These are phyloP conservation scores for Zychaea mexicana DNA, from an alignment of 371 early-diverging fungal genomes.

Conservation along the genomic window DNA sequence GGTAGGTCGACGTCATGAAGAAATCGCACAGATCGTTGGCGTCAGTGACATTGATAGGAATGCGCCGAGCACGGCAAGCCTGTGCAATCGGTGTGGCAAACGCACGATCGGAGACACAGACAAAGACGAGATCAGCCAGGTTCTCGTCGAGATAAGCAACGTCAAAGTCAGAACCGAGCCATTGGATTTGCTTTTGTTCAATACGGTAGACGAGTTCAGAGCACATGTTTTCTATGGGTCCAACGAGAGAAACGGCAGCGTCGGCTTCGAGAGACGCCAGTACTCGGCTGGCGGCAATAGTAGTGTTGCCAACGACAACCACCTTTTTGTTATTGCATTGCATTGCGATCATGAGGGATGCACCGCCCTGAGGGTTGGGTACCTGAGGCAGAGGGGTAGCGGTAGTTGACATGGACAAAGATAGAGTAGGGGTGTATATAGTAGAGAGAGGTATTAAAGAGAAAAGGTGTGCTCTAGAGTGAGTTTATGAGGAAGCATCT, in stretches of 20 bases:
- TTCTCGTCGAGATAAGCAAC: background rate
- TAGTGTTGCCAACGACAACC: slow-evolving; percentile 68
- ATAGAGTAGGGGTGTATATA: background rate
- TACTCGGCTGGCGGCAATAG: slow-evolving; percentile 68
- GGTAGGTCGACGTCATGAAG: slow-evolving; percentile 77
- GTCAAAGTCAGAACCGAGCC: slow-evolving; percentile 24
- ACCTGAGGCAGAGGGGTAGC: slow-evolving; percentile 8
- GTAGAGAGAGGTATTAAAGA: background rate
- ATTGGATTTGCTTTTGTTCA: slow-evolving; percentile 47
- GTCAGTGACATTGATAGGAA: slow-evolving; percentile 84
- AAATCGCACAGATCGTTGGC: slow-evolving; percentile 78
- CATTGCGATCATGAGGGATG: slow-evolving; percentile 72
- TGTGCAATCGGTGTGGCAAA: slow-evolving; percentile 54
- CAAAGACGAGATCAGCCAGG: slow-evolving; percentile 33
- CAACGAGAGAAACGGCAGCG: slow-evolving; percentile 62
- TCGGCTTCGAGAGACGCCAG: slow-evolving; percentile 74
- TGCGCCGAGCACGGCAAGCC: slow-evolving; percentile 47
- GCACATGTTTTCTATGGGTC: slow-evolving; percentile 31
- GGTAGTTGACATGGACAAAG: background rate
- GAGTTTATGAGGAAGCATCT: background rate
- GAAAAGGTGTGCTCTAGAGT: background rate
- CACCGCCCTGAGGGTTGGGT: slow-evolving; percentile 57
- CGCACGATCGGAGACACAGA: slow-evolving; percentile 21
- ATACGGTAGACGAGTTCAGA: slow-evolving; percentile 61
- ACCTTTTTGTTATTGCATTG: slow-evolving; percentile 55